Conservation (phyloP, 1,284 basidiomycete genomes). For the Ganoderma lucidum region DNA sequence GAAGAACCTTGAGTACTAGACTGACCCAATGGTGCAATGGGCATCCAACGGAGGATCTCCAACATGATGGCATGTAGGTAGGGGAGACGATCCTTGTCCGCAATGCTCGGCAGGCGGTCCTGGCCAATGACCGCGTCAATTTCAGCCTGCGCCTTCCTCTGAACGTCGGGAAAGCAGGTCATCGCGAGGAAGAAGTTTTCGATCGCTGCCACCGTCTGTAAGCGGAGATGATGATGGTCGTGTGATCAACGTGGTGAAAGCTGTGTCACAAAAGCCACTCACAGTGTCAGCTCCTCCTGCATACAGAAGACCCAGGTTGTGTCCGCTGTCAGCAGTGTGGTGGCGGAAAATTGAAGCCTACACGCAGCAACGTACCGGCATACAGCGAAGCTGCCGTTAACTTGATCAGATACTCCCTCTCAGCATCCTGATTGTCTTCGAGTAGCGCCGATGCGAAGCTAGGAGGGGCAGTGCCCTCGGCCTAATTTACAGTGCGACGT, state of each 20-base stretch:
- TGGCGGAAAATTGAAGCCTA: not conserved
- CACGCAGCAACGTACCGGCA: conserved; percentile 28
- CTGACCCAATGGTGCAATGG: conserved; percentile 39
- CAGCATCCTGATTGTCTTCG: conserved; percentile 29
- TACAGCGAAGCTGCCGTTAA: conserved; percentile 40
- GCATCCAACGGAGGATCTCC: conserved; percentile 42
- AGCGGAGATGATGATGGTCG: not conserved
- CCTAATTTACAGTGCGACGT: conserved; percentile 27
- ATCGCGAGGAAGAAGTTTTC: conserved; percentile 41
- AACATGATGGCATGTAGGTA: conserved; percentile 41
- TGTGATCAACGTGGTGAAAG: conserved; percentile 1
- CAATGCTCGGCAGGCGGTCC: conserved; percentile 37
- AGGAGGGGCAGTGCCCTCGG: conserved; percentile 37
- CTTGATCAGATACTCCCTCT: conserved; percentile 41
- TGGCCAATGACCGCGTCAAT: conserved; percentile 39
- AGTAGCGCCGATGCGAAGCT: conserved; percentile 39
- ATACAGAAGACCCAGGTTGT: conserved; percentile 9
- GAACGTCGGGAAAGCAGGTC: conserved; percentile 41
- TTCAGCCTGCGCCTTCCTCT: conserved; percentile 41
- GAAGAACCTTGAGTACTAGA: not conserved
- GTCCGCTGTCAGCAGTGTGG: conserved; percentile 6
- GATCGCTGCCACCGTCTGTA: conserved; percentile 39
- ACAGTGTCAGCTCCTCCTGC: conserved; percentile 41
- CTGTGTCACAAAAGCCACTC: conserved; percentile 1
- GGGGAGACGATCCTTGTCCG: conserved; percentile 38